Evolutionary conservation across 768 basidiomycete genomes (phyloP).

Genomic region (Lyophyllum decastes): DNA sequence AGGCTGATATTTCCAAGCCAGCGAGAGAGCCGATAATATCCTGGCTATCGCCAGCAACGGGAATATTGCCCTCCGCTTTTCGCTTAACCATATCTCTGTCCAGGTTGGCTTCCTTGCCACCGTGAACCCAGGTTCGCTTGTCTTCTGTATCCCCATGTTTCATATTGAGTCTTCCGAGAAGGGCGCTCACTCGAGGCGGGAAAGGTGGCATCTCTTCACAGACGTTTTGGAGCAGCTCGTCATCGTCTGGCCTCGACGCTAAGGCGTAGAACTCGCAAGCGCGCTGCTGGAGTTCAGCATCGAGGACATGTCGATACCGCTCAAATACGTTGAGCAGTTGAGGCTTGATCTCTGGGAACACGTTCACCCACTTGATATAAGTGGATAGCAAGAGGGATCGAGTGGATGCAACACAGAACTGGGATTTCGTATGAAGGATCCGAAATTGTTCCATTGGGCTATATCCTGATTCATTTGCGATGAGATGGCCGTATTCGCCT

Average conservation of each 20-base stretch:
- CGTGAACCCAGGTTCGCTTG: conserved; percentile 93
- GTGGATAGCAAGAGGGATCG: conserved; percentile 92
- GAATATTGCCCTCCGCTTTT: conserved; percentile 40
- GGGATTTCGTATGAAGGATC: conserved; percentile 89
- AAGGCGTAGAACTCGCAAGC: conserved; percentile 97
- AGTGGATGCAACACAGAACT: conserved; percentile 90
- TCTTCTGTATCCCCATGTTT: conserved; percentile 94
- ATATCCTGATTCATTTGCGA: conserved; percentile 93
- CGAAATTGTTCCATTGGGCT: conserved; percentile 95
- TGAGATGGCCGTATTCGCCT: conserved; percentile 97
- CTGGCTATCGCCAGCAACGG: conserved; percentile 30
- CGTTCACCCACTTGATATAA: conserved; percentile 99
- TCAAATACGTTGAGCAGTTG: conserved; percentile 95
- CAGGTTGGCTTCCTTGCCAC: conserved; percentile 89
- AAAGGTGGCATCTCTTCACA: conserved; percentile 99
- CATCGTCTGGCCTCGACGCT: conserved; percentile 82
- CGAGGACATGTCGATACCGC: conserved; percentile 95
- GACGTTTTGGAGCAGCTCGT: conserved; percentile 89
- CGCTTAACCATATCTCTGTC: conserved; percentile 68
- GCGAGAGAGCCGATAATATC: conserved; percentile 76
- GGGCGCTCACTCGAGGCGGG: conserved; percentile 90
- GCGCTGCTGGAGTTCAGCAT: conserved; percentile 95
- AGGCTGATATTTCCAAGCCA: conserved; percentile 71
- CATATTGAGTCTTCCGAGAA: conserved; percentile 83
- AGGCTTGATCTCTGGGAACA: conserved; percentile 97